phyloP scores from a whole-genome alignment of 2,329 filamentous ascomycete genomes.

The Neoscytalidium dimidiatum region DNA sequence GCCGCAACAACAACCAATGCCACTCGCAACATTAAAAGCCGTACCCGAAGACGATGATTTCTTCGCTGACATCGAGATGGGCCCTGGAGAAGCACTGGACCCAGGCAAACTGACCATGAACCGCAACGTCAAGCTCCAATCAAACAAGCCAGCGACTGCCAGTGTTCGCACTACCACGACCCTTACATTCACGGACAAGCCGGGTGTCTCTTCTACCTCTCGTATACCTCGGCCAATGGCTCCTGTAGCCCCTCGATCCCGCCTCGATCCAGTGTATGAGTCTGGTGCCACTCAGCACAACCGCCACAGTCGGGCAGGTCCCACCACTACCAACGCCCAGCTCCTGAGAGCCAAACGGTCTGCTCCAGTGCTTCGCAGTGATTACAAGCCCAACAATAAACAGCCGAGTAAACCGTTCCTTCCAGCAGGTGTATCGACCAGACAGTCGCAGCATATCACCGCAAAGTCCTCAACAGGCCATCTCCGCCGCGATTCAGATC shows the following conservation, averaged over 20 bases:
- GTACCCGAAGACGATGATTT: conserved; percentile 68
- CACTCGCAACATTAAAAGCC: conserved; percentile 23
- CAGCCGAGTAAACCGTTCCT: conserved; percentile 67
- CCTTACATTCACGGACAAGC: conserved; percentile 85
- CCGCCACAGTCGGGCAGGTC: conserved; percentile 58
- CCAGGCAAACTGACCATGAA: conserved; percentile 81
- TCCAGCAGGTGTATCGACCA: conserved; percentile 71
- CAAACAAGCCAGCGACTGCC: conserved; percentile 61
- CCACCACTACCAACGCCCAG: conserved; percentile 56
- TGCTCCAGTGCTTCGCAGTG: conserved; percentile 57
- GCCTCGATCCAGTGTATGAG: conserved; percentile 91
- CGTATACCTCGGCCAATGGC: conserved; percentile 76
- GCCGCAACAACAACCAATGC: not conserved
- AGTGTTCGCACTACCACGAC: conserved; percentile 77
- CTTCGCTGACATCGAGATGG: conserved; percentile 82
- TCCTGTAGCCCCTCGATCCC: conserved; percentile 50
- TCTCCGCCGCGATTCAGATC: conserved; percentile 81
- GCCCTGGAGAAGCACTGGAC: conserved; percentile 78
- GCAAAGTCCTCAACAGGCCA: conserved; percentile 71
- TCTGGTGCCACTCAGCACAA: conserved; percentile 73
- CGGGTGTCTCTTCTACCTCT: conserved; percentile 50
- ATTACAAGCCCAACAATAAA: conserved; percentile 58
- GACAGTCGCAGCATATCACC: conserved; percentile 76
- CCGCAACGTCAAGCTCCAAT: conserved; percentile 87
- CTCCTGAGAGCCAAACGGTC: conserved; percentile 62